phyloP scores from a whole-genome alignment of 176 grass and related monocot genomes.

The Aegilops longissima region DNA sequence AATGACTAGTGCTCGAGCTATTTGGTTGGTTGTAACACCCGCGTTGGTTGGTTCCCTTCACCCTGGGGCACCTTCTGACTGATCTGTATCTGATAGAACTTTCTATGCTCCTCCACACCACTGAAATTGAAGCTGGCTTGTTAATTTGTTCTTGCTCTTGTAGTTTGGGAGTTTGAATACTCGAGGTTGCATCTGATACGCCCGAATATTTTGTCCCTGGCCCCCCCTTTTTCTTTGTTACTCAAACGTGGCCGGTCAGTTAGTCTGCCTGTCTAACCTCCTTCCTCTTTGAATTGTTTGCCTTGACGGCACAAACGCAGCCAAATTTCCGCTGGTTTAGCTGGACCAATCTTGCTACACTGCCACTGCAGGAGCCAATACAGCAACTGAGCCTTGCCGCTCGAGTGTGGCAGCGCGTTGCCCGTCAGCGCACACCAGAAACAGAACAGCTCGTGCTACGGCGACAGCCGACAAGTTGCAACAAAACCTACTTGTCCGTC shows the following conservation, averaged over 20 bases:
- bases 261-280: background rate
- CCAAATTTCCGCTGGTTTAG: background rate
- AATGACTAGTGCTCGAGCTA: constrained; percentile 37
- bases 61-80: constrained; percentile 30
- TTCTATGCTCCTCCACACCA: constrained; percentile 28
- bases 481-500: background rate
- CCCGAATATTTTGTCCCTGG: background rate
- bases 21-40: constrained; percentile 48
- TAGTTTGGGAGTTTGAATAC: background rate
- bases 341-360: background rate
- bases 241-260: too few species aligned
- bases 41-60: constrained; percentile 57
- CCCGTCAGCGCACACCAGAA: background rate
- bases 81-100: constrained; percentile 34
- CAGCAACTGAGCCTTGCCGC: background rate
- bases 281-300: background rate
- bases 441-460: background rate
- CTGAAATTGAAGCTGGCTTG: constrained; percentile 30
- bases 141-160: background rate
- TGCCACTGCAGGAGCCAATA: background rate
- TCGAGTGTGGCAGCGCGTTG: background rate
- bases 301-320: background rate
- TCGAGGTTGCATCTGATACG: background rate
- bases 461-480: background rate
- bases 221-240: background rate